Base-by-base conservation (phyloP, 768 basidiomycete genomes). In the Termitomyces sp. region DNA sequence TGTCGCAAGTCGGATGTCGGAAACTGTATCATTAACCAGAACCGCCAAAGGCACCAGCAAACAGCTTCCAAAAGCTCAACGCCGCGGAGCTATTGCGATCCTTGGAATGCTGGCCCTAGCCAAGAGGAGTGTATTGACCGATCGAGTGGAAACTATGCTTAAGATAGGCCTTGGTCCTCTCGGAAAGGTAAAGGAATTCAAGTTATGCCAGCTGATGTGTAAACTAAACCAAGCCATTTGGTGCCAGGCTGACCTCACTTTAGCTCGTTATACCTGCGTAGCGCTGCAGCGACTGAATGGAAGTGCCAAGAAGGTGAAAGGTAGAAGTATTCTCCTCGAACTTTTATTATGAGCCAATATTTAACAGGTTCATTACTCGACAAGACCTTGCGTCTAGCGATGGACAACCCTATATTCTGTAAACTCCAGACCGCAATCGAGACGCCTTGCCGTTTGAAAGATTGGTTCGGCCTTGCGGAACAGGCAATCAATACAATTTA, bases 401-500 rank as follows among this genome's bases (percentile, higher is more conserved):
- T 97, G 90, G 86, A 90, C 38, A 89, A 86, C 62, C 79, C 83
- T 0, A 84, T 99, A 44, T 98, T 99, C 76, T 77, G 77, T 28
- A 90, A 90, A 65, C 77, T 99, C 6, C 84, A 88, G 65, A 86
- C 88, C 2, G 79, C 86, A n/a, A 81, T 98, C 36, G 85, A 93
- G 63, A 78, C 84, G 54, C 88, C 92, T 0, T 90, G 86, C 57
- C 81, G 86, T 46, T 88, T 88, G 20, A 90, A 87, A 63, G 94
- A 98, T 57, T 99, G 96, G 96, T 98, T 99, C 64, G 88, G 88
- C 10, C 84, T 98, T 73, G 92, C 96, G 0, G 97, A 99, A 69
- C 96, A 99, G 70, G 92, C 87, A 9, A 87, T 99, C 72, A 98
- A 99, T 69, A 94, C 96, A 1, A 88, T 97, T 52, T 99, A 98